Percentiles rank a stretch among this genome's conserved stretches.
These are phyloP conservation scores for Monosporozyma unispora DNA, from an alignment of 805 yeast genomes.

Conservation along the genomic window DNA sequence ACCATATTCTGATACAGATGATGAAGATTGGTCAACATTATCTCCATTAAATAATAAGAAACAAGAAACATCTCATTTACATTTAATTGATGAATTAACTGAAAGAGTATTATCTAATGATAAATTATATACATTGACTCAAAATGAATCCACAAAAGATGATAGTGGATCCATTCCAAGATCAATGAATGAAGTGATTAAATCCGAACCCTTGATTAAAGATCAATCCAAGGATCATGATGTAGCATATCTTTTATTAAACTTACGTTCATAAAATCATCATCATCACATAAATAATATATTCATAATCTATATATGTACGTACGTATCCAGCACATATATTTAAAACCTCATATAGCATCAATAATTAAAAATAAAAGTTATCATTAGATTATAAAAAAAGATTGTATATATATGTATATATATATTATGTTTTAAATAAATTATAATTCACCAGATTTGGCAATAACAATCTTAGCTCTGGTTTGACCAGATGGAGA, in stretches of 20 bases:
- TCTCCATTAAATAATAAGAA: constrained; percentile 36
- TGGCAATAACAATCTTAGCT: constrained; percentile 60
- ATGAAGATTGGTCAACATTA: constrained; percentile 88
- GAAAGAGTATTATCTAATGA: constrained; percentile 5
- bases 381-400: neutral
- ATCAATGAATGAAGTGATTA: constrained; percentile 6
- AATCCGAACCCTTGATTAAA: neutral
- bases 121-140: neutral
- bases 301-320: neutral
- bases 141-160: neutral
- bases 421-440: neutral
- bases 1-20: constrained; percentile 72
- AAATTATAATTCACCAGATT: constrained; percentile 36
- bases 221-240: constrained; percentile 15
- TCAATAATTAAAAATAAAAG: neutral
- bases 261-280: constrained; percentile 21
- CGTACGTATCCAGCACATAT: no score
- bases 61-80: constrained; percentile 9
- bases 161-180: neutral
- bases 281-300: neutral
- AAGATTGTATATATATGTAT: neutral
- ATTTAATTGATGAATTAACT: constrained; percentile 11
- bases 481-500: constrained; percentile 73
- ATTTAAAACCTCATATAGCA: no score
- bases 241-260: constrained; percentile 27